A percentile compares a stretch with the other conserved stretches of the same genome.
phyloP scores from a whole-genome alignment of 2,329 filamentous ascomycete species.

The Hypoxylon sp. region DNA sequence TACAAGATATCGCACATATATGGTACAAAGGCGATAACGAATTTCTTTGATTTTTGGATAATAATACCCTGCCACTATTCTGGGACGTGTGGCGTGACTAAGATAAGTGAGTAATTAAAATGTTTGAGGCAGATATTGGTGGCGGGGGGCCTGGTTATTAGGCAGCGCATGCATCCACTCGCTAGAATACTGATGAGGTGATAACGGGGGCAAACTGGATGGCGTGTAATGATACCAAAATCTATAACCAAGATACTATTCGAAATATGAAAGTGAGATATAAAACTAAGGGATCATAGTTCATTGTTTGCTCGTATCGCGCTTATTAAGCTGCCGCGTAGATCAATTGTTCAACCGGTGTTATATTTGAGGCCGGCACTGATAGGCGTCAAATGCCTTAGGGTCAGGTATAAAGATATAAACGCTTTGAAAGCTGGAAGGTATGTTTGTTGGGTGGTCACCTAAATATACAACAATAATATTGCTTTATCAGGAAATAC shows the following conservation, averaged over 20 bases:
- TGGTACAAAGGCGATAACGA: too few relatives aligned
- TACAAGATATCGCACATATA: conserved; percentile 2
- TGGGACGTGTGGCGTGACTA: conserved; percentile 3
- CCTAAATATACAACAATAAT: not conserved
- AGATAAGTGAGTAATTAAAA: conserved; percentile 4
- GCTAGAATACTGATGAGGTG: conserved; percentile 12
- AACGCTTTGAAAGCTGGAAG: not conserved
- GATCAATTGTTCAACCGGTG: not conserved
- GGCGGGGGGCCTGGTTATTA: conserved; percentile 2
- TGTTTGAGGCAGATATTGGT: not conserved
- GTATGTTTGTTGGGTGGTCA: not conserved
- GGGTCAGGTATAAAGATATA: not conserved
- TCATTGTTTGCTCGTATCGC: not conserved
- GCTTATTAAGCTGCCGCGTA: not conserved
- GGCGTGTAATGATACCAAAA: conserved; percentile 34
- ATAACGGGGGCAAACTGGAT: conserved; percentile 3
- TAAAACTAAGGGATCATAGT: not conserved
- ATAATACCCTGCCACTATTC: conserved; percentile 13
- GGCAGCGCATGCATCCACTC: conserved; percentile 25
- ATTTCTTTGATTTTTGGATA: conserved; percentile 7
- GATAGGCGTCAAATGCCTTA: not conserved
- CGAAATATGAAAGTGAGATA: conserved; percentile 8
- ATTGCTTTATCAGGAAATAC: not conserved
- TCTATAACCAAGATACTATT: not conserved
- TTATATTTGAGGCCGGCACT: not conserved